A percentile compares a stretch with the other conserved stretches of the same genome.
These are phyloP conservation scores for Alloascoidea africana DNA, from an alignment of 805 yeast genomes.

Conservation along the genomic window DNA sequence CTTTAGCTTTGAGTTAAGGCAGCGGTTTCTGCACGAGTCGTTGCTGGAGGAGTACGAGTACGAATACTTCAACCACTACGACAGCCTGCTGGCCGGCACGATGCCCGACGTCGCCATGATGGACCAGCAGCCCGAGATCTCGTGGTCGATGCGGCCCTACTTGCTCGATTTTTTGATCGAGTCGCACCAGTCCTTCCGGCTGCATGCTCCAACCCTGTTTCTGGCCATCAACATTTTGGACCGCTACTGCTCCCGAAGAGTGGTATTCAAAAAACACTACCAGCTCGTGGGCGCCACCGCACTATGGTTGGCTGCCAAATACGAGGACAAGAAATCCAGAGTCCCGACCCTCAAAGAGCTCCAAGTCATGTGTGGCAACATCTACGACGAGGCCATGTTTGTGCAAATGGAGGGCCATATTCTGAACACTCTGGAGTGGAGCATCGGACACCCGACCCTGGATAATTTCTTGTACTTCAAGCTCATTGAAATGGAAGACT, in stretches of 20 bases:
- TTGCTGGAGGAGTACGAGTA: constrained; percentile 1
- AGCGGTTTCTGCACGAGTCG: constrained; percentile 1
- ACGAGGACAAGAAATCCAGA: constrained; percentile 46
- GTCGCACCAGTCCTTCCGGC: constrained; percentile 33
- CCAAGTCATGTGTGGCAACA: constrained; percentile 40
- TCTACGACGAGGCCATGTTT: constrained; percentile 30
- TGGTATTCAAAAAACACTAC: constrained; percentile 57
- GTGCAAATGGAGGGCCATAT: constrained; percentile 48
- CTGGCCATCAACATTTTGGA: constrained; percentile 53
- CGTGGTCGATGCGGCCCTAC: constrained; percentile 39
- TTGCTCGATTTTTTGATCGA: constrained; percentile 57
- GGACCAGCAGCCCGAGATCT: constrained; percentile 61
- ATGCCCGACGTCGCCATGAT: constrained; percentile 40
- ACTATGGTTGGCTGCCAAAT: constrained; percentile 62
- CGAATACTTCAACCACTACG: constrained; percentile 1
- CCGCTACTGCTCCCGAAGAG: constrained; percentile 62
- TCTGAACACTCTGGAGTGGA: constrained; percentile 44
- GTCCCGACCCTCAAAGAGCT: constrained; percentile 47
- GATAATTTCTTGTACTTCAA: constrained; percentile 16
- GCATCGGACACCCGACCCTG: constrained; percentile 33
- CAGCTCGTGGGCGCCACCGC: constrained; percentile 68
- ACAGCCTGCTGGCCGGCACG: background rate
- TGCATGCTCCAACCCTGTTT: constrained; percentile 46
- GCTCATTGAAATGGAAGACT: background rate
- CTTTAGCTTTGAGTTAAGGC: background rate